phyloP scores from a whole-genome alignment of 768 basidiomycete genomes.

The Boletus tomentosulus region DNA sequence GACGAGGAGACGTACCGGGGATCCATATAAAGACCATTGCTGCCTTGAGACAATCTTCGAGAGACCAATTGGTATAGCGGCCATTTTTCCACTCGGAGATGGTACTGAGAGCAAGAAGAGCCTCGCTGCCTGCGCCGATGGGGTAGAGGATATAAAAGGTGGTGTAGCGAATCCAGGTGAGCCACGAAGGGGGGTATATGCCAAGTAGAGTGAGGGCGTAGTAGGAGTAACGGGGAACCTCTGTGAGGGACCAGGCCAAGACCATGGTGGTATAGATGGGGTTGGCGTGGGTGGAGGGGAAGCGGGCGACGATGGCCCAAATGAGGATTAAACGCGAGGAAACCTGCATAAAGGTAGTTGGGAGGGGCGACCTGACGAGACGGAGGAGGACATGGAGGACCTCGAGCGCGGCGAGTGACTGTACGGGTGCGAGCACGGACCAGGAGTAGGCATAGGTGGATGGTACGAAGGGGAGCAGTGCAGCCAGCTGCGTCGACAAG shows the following conservation, averaged over 20 bases:
- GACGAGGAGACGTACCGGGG: conserved; percentile 56
- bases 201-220: conserved; percentile 70
- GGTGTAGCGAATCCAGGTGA: conserved; percentile 82
- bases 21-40: conserved; percentile 79
- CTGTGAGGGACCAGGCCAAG: conserved; percentile 87
- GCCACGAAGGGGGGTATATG: conserved; percentile 46
- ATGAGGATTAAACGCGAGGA: conserved; percentile 76
- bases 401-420: conserved; percentile 82
- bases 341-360: conserved; percentile 77
- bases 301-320: conserved; percentile 63
- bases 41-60: conserved; percentile 54
- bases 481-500: conserved; percentile 32
- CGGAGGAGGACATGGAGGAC: conserved; percentile 76
- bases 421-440: conserved; percentile 65
- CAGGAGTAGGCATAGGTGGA: conserved; percentile 52
- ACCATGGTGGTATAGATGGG: conserved; percentile 91
- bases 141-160: conserved; percentile 95
- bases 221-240: conserved; percentile 88
- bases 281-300: conserved; percentile 50
- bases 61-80: conserved; percentile 45
- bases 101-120: conserved; percentile 74
- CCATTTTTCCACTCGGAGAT: conserved; percentile 50
- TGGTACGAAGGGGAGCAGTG: conserved; percentile 34
- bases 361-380: conserved; percentile 72
- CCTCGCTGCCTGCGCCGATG: conserved; percentile 87